These are phyloP conservation scores for Pseudoscleropodium purum DNA, from an alignment of 225 moss, liverwort and hornwort species.

Conservation along the genomic window DNA sequence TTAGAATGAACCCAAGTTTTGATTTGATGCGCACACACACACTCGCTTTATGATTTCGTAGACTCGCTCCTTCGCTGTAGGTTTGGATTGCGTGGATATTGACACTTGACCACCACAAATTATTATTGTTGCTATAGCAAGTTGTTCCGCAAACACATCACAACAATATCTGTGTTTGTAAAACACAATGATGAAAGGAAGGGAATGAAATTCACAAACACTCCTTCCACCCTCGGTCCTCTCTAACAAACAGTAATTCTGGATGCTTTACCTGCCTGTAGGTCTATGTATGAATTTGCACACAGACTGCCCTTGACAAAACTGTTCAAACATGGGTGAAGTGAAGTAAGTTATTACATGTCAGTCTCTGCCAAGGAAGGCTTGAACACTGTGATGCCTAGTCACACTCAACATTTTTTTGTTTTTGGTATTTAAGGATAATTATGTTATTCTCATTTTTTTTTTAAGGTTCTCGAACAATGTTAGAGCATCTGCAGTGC, in stretches of 20 bases:
- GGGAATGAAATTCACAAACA: not conserved
- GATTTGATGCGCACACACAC: not conserved
- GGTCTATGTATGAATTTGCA: too few relatives aligned
- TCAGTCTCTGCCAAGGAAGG: too few relatives aligned
- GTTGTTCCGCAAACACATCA: not conserved
- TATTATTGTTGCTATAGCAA: too few relatives aligned
- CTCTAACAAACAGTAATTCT: too few relatives aligned
- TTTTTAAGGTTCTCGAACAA: too few relatives aligned
- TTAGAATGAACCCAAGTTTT: not conserved
- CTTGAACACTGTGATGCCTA: not conserved
- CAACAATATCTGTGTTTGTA: too few relatives aligned
- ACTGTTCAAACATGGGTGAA: too few relatives aligned
- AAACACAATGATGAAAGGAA: not conserved
- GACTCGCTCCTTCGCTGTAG: too few relatives aligned
- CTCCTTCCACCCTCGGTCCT: not conserved
- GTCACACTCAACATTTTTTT: not conserved
- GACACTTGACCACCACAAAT: not conserved
- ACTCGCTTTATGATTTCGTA: not conserved
- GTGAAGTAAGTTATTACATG: too few relatives aligned
- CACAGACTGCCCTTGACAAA: too few relatives aligned
- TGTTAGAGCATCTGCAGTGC: too few relatives aligned
- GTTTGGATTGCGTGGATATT: not conserved
- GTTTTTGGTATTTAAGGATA: not conserved
- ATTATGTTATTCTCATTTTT: not conserved
- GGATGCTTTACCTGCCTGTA: too few relatives aligned